Percentiles rank a stretch among this genome's conserved stretches.
phyloP scores from a whole-genome alignment of 352 stramenopile species.

The Sclerospora graminicola region DNA sequence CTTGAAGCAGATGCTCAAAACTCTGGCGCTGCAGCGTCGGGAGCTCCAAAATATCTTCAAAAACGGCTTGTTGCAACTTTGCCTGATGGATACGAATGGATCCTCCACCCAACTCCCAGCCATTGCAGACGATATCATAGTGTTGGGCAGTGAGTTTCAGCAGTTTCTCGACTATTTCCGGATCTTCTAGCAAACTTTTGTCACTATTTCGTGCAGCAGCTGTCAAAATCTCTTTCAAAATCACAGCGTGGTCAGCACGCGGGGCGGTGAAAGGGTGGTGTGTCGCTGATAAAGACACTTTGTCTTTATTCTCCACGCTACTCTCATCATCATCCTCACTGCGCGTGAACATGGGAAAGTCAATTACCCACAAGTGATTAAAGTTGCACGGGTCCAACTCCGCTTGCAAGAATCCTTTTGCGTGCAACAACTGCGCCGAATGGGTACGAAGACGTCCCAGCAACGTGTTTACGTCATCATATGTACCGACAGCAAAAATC shows the following conservation, averaged over 20 bases:
- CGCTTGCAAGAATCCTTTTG: constrained; percentile 43
- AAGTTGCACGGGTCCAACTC: constrained; percentile 64
- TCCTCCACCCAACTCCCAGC: constrained; percentile 78
- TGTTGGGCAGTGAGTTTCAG: constrained; percentile 61
- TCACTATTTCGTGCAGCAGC: constrained; percentile 6
- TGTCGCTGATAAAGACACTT: constrained; percentile 51
- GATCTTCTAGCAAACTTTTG: constrained; percentile 39
- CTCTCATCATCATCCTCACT: constrained; percentile 42
- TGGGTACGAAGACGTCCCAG: constrained; percentile 65
- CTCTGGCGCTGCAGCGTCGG: constrained; percentile 54
- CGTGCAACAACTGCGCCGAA: constrained; percentile 44
- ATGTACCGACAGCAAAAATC: constrained; percentile 47
- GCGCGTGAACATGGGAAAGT: constrained; percentile 85
- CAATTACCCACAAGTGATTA: constrained; percentile 73
- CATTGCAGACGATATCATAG: constrained; percentile 86
- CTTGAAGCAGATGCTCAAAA: constrained; percentile 79
- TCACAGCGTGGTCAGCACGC: constrained; percentile 25
- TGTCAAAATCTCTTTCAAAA: constrained; percentile 40
- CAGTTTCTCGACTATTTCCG: constrained; percentile 39
- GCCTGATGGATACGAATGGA: constrained; percentile 80
- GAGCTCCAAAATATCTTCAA: constrained; percentile 69
- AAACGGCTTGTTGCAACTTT: constrained; percentile 61
- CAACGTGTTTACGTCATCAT: constrained; percentile 40
- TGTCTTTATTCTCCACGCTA: constrained; percentile 16
- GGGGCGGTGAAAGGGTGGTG: constrained; percentile 85